Percentiles rank a stretch among this genome's conserved stretches.
phyloP scores from a whole-genome alignment of 2,329 filamentous ascomycete species.

The Pseudofabraea citricarpa region DNA sequence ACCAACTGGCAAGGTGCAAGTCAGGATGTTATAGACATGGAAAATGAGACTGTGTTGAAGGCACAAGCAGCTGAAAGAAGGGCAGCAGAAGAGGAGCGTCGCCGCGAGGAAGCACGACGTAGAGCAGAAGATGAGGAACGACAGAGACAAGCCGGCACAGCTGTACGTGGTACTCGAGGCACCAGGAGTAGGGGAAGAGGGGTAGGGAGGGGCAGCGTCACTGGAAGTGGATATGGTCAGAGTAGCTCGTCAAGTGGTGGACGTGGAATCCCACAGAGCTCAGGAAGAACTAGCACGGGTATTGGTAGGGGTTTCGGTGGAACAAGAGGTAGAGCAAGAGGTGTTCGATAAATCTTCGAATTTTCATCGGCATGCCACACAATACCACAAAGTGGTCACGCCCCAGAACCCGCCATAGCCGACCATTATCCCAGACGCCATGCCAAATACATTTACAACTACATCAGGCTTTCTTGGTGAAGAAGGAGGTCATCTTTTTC shows the following conservation, averaged over 20 bases:
- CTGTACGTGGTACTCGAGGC: conserved; percentile 27
- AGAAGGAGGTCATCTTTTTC: conserved; percentile 96
- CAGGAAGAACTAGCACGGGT: conserved; percentile 33
- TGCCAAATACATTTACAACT: conserved; percentile 2
- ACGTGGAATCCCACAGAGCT: conserved; percentile 23
- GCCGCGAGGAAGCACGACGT: conserved; percentile 64
- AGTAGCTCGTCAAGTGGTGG: conserved; percentile 13
- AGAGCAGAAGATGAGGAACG: conserved; percentile 55
- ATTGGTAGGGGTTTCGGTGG: conserved; percentile 42
- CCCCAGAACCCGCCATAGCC: background rate
- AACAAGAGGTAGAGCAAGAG: conserved; percentile 50
- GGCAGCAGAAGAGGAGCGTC: conserved; percentile 72
- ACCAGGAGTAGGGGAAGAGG: conserved; percentile 23
- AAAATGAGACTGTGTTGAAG: conserved; percentile 69
- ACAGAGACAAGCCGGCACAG: conserved; percentile 37
- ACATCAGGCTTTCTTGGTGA: conserved; percentile 57
- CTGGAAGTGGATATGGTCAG: conserved; percentile 17
- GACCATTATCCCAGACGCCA: conserved; percentile 4
- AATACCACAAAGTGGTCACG: conserved; percentile 8
- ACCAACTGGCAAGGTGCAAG: conserved; percentile 85
- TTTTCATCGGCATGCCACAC: background rate
- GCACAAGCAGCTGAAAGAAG: conserved; percentile 75
- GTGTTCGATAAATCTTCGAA: conserved; percentile 29
- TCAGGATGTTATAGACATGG: conserved; percentile 80
- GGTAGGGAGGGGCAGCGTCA: conserved; percentile 12